Conservation (phyloP, 2,329 filamentous ascomycete species). For the Basipetospora chlamydospora region DNA sequence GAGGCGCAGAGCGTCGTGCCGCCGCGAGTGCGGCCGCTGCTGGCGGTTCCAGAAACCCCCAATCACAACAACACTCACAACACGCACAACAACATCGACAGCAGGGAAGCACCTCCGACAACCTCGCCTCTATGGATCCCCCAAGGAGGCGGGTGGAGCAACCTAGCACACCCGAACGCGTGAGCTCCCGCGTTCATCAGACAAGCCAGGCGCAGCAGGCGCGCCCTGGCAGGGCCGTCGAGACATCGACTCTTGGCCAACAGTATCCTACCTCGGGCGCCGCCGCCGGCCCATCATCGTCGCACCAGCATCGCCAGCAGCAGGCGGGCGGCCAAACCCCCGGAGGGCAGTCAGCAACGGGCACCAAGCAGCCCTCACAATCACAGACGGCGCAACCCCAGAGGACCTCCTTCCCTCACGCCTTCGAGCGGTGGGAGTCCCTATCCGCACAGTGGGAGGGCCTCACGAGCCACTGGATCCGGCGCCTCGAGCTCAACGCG, state of each 20-base stretch:
- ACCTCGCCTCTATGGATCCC: no score
- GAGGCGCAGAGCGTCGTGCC: conserved; percentile 46
- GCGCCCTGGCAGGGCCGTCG: conserved; percentile 9
- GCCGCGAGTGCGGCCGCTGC: conserved; percentile 36
- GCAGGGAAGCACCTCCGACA: conserved; percentile 17
- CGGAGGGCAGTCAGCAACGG: conserved; percentile 12
- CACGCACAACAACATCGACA: no score
- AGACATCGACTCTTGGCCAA: conserved; percentile 6
- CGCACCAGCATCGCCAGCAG: conserved; percentile 10
- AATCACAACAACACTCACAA: no score
- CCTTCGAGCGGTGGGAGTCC: conserved; percentile 95
- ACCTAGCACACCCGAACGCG: conserved; percentile 8
- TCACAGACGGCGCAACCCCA: conserved; percentile 24
- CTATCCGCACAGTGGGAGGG: conserved; percentile 97
- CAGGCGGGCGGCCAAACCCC: conserved; percentile 11
- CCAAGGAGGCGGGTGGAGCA: no score
- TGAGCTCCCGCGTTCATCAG: not conserved
- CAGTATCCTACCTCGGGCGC: conserved; percentile 3
- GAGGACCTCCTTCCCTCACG: conserved; percentile 76
- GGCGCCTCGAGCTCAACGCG: conserved; percentile 77
- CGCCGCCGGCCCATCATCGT: conserved; percentile 3
- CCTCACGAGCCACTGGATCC: conserved; percentile 93
- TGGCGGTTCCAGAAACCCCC: conserved; percentile 11
- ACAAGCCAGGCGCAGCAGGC: conserved; percentile 8
- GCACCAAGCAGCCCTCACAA: conserved; percentile 4